Evolutionary conservation across 768 basidiomycete species (phyloP), one percentile per base, ranked within the genome.

Genomic region (Tricholoma saponaceum): DNA sequence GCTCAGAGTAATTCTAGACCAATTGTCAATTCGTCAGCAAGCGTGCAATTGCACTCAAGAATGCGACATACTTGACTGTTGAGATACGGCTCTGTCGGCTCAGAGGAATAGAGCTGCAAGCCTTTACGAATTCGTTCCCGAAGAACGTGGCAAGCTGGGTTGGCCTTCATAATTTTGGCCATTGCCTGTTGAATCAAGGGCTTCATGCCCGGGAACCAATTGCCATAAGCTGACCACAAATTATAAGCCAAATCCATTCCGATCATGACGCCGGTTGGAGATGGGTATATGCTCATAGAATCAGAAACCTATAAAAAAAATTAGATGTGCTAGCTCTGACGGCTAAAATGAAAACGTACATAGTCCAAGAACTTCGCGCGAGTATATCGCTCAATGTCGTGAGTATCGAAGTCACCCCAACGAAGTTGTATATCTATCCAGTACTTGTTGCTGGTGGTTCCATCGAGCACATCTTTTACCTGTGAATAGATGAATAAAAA

Each of bases 81-180:
- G 65, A 99, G 79, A 74, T 99, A 98, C 51, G 97, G 97, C 70
- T 99, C 97, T 22, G 97, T 99, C 7, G 97, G 96, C 72, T 99
- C 97, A 25, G 97, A 98, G 9, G 96, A 98, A 74, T 99, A 99
- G 18, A 99, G 78, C 70, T 98, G 97, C 20, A 99, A 82, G 71
- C 95, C 96, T 75, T 99, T 99, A 65, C 97, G 86, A 66, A 99
- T 98, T 75, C 97, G 97, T 76, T 99, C 97, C 55, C 97, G 91
- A 56, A 99, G 78, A 41, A 99, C 97, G 69, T 98, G 97, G 54
- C 90, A 87, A 13, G 97, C 97, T 23, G 97, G 97, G 67, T 99
- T 98, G 53, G 97, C 97, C 74, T 99, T 99, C 94, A 98, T 96
- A 71, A 99, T 90, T 82, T 98, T 99, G 12, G 91, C 94, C 95